These are phyloP conservation scores for Saccharomyces cerevisiae DNA, from an alignment of 805 yeast species.

Conservation along the genomic window DNA sequence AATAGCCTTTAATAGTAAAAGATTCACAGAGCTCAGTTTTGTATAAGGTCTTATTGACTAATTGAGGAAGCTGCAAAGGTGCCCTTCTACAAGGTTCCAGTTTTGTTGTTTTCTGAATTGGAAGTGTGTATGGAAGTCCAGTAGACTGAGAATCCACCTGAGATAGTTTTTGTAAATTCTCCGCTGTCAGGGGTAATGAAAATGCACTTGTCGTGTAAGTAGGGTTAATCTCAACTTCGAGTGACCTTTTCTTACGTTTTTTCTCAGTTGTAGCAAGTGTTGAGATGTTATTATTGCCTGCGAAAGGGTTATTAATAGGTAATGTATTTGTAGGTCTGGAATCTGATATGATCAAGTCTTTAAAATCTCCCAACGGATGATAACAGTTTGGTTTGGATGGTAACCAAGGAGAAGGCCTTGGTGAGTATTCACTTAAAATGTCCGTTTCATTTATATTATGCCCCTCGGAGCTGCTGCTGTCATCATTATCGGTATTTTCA, in stretches of 20 bases:
- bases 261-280: neutral
- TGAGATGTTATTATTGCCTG: neutral
- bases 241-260: conserved; percentile 2
- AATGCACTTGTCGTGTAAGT: conserved; percentile 16
- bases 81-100: neutral
- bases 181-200: conserved; percentile 25
- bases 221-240: conserved; percentile 27
- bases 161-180: conserved; percentile 22
- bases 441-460: neutral
- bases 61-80: neutral
- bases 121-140: neutral
- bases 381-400: neutral
- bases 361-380: neutral
- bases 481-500: conserved; percentile 7
- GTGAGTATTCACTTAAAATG: neutral
- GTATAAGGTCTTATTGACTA: conserved; percentile 58
- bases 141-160: conserved; percentile 1
- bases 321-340: neutral
- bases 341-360: neutral
- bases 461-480: neutral
- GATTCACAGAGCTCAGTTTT: conserved; percentile 87
- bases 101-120: neutral
- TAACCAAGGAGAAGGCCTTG: neutral
- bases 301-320: neutral
- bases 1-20: conserved; percentile 55